Evolutionary conservation across 768 basidiomycete genomes (phyloP), one percentile per base, ranked within the genome.

Genomic region (Lactarius tabidus): DNA sequence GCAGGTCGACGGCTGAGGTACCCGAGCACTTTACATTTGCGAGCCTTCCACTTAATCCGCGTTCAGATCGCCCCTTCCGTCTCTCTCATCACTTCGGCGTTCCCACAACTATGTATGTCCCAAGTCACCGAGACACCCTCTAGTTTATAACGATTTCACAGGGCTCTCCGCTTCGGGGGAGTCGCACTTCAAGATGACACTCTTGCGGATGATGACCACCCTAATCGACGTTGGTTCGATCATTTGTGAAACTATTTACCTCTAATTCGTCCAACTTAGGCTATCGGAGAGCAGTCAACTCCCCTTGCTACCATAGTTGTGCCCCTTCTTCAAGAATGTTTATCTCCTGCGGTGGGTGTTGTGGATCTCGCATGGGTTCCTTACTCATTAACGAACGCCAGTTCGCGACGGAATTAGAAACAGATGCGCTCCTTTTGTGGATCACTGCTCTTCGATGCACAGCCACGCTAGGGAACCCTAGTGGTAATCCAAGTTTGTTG

Each of bases 341-440:
- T 91, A 60, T 78, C 81, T 23, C 82, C 85, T 26, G 80, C 77
- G 17, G 67, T 65, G 41, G 18, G 88, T 86, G 55, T 33, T 17
- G 20, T 17, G 9, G 28, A 1, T 48, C 55, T 9, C 6, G 56
- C 23, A 39, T 18, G 39, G 17, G 45, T 5, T 35, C 29, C 28
- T 51, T 33, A 7, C n/a, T 23, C 20, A 31, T n/a, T 58, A 52
- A 53, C 57, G 8, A 59, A 6, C 55, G 38, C 26, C 57, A 93
- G 91, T 80, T 79, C 35, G 79, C 81, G n/a, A 75, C 82, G 39
- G 81, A 89, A 67, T 80, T 96, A 28, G 93, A 95, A 69, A 85
- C 86, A 66, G 93, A 95, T 73, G 89, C 84, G 0, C 73, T 94
- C 55, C 79, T 78, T 48, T 82, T 96, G 14, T 95, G 93, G 94